These are phyloP conservation scores for Lipomyces anomalus DNA, from an alignment of 805 yeast species.

Conservation along the genomic window DNA sequence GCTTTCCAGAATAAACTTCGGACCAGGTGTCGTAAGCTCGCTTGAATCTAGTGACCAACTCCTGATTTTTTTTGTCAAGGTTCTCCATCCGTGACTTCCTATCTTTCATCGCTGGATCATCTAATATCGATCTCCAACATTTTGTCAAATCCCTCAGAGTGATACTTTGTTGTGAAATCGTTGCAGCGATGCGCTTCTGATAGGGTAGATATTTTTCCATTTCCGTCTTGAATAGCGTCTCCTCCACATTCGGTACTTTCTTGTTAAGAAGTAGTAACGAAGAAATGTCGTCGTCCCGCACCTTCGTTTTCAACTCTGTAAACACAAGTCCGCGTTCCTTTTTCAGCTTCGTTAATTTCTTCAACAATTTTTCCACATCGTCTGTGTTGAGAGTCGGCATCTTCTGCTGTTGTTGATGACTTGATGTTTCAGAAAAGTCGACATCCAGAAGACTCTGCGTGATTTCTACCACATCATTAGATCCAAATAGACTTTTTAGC, in stretches of 20 bases:
- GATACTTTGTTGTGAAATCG: slow-evolving; percentile 55
- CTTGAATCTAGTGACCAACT: slow-evolving; percentile 40
- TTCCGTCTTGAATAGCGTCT: slow-evolving; percentile 59
- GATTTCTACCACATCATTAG: slow-evolving; percentile 2
- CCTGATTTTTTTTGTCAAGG: slow-evolving; percentile 31
- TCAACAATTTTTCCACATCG: slow-evolving; percentile 50
- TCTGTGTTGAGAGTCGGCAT: slow-evolving; percentile 31
- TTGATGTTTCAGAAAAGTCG: slow-evolving; percentile 44
- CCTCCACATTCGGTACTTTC: slow-evolving; percentile 51
- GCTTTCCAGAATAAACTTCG: slow-evolving; percentile 51
- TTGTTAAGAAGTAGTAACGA: slow-evolving; percentile 63
- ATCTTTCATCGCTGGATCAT: slow-evolving; percentile 42
- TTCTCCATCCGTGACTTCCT: slow-evolving; percentile 37
- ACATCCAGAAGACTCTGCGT: slow-evolving; percentile 57
- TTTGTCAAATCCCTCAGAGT: slow-evolving; percentile 44
- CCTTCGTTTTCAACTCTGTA: slow-evolving; percentile 58
- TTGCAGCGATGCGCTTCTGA: slow-evolving; percentile 58
- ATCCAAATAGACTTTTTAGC: slow-evolving; percentile 30
- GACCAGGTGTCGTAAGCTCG: slow-evolving; percentile 55
- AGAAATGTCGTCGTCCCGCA: slow-evolving; percentile 81
- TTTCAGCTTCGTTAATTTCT: slow-evolving; percentile 56
- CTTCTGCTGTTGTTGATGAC: slow-evolving; percentile 27
- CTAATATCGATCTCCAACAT: slow-evolving; percentile 44
- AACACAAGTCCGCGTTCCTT: slow-evolving; percentile 58
- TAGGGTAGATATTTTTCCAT: slow-evolving; percentile 69